A percentile compares a stretch with the other conserved stretches of the same genome.
phyloP scores from a whole-genome alignment of 805 yeast genomes.

The Torulaspora quercuum region DNA sequence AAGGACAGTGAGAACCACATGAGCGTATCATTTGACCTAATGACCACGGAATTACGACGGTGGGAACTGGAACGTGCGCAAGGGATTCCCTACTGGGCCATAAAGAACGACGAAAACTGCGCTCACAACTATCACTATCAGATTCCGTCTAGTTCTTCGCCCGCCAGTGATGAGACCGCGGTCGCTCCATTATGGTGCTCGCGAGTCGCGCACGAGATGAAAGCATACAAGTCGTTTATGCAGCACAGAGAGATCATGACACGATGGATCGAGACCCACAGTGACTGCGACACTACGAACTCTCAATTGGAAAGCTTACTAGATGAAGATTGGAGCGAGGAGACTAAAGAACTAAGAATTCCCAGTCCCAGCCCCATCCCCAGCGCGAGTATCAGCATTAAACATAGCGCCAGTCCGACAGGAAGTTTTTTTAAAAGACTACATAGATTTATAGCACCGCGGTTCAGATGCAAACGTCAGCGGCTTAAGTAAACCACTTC shows the following conservation, averaged over 20 bases:
- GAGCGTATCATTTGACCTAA: constrained; percentile 7
- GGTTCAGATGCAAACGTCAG: too few relatives aligned
- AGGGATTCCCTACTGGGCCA: constrained; percentile 6
- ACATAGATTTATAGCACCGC: too few relatives aligned
- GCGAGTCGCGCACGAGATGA: constrained; percentile 5
- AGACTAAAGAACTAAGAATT: too few relatives aligned
- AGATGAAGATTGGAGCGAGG: too few relatives aligned
- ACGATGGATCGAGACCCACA: constrained; percentile 3
- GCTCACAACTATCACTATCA: constrained; percentile 4
- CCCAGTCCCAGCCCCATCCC: too few relatives aligned
- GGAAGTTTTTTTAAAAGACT: too few relatives aligned
- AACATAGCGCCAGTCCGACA: too few relatives aligned
- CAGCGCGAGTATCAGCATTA: too few relatives aligned
- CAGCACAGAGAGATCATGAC: constrained; percentile 6
- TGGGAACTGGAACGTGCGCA: constrained; percentile 5
- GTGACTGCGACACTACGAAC: not conserved
- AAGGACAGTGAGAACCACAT: too few relatives aligned
- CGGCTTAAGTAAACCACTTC: too few relatives aligned
- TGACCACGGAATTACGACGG: constrained; percentile 6
- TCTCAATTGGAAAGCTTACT: constrained; percentile 2
- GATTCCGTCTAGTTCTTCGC: constrained; percentile 1
- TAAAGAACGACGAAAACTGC: constrained; percentile 12
- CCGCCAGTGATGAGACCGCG: too few relatives aligned
- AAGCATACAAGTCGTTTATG: constrained; percentile 5
- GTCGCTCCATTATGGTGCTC: constrained; percentile 5